phyloP scores from a whole-genome alignment of 441 rosid genomes.

The Pelargonium fulgidum region DNA sequence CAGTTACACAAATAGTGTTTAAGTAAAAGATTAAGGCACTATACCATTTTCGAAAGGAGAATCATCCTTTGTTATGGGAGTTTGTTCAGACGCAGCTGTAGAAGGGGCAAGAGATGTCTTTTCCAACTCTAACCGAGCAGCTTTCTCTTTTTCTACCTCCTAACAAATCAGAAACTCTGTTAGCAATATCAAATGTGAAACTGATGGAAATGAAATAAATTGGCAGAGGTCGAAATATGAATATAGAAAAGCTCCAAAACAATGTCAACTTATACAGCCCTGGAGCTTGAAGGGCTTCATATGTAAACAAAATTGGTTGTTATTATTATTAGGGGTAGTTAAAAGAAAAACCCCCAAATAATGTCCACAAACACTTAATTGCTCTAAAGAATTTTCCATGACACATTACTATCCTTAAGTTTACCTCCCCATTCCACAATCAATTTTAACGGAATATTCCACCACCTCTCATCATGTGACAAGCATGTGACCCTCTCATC shows the following conservation, averaged over 20 bases:
- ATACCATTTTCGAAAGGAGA: slow-evolving; percentile 70
- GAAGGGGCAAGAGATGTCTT: slow-evolving; percentile 46
- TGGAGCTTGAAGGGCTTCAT: slow-evolving; percentile 9
- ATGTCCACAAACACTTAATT: too few species aligned
- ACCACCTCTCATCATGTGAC: too few species aligned
- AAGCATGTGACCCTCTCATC: too few species aligned
- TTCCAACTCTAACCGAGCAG: slow-evolving; percentile 78
- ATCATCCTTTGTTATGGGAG: slow-evolving; percentile 46
- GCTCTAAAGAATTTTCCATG: too few species aligned
- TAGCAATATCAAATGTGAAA: slow-evolving; percentile 11
- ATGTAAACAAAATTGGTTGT: background rate
- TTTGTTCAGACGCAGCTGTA: slow-evolving; percentile 47
- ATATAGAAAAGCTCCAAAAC: slow-evolving; percentile 4
- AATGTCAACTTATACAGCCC: background rate
- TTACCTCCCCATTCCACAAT: too few species aligned
- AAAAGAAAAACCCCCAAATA: too few species aligned
- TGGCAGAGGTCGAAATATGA: background rate
- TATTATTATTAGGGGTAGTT: too few species aligned
- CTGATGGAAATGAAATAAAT: slow-evolving; percentile 11
- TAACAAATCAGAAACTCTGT: slow-evolving; percentile 29
- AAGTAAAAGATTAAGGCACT: slow-evolving; percentile 15
- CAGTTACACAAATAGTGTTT: background rate
- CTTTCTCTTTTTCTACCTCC: slow-evolving; percentile 87
- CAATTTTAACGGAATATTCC: too few species aligned
- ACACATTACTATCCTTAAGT: too few species aligned